A percentile compares a stretch with the other conserved stretches of the same genome.
phyloP scores from a whole-genome alignment of 2,329 filamentous ascomycete genomes.

The Diaporthe sp. region DNA sequence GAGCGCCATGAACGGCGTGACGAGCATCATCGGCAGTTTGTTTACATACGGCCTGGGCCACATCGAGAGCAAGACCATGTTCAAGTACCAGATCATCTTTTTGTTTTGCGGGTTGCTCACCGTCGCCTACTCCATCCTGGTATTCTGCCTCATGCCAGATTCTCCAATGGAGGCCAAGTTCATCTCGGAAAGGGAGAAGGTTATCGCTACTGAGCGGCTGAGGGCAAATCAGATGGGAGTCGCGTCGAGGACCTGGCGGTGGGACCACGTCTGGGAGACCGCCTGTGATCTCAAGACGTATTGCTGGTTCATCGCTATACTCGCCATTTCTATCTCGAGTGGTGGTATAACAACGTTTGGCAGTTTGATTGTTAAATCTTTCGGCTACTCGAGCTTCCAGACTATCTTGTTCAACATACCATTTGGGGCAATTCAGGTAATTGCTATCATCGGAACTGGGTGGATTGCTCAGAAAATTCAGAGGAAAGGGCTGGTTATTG shows the following conservation, averaged over 20 bases:
- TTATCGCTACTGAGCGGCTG: conserved; percentile 67
- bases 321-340: conserved; percentile 66
- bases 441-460: conserved; percentile 67
- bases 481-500: conserved; percentile 56
- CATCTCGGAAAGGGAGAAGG: conserved; percentile 64
- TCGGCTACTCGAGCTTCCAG: conserved; percentile 65
- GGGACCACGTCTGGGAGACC: conserved; percentile 53
- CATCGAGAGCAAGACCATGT: conserved; percentile 53
- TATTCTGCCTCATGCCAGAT: conserved; percentile 71
- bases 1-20: conserved; percentile 67
- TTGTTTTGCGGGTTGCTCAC: conserved; percentile 62
- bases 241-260: conserved; percentile 50
- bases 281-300: conserved; percentile 54
- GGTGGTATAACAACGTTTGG: conserved; percentile 70
- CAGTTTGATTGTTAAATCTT: conserved; percentile 66
- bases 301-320: conserved; percentile 55
- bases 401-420: conserved; percentile 71
- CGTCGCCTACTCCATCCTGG: conserved; percentile 58
- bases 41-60: conserved; percentile 64
- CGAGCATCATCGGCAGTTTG: conserved; percentile 65
- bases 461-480: conserved; percentile 54
- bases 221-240: conserved; percentile 61
- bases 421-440: conserved; percentile 67
- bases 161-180: conserved; percentile 70
- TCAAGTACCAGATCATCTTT: conserved; percentile 64